A percentile compares a stretch with the other conserved stretches of the same genome.
Conservation (phyloP, 1,284 basidiomycete genomes). For the Ganoderma sinense region DNA sequence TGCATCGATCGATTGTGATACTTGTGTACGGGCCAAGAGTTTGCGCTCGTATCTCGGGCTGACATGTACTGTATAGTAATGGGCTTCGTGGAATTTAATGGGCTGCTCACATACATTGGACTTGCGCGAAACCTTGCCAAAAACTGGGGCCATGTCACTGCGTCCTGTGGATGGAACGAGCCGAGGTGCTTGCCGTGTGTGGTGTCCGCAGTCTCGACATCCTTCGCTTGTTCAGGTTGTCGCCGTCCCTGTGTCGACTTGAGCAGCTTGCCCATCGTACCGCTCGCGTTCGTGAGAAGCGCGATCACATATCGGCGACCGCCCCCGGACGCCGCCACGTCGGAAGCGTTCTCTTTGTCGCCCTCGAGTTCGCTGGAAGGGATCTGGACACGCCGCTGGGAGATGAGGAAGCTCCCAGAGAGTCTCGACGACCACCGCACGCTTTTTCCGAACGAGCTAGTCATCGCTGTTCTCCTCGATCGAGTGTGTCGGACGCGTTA, state of each 20-base stretch:
- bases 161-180: too few relatives aligned
- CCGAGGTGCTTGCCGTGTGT: too few relatives aligned
- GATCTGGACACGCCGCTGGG: slow-evolving; percentile 33
- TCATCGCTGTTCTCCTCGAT: slow-evolving; percentile 23
- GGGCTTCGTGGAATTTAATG: too few relatives aligned
- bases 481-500: slow-evolving; percentile 18
- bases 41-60: too few relatives aligned
- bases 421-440: slow-evolving; percentile 43
- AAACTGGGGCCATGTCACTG: too few relatives aligned
- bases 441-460: slow-evolving; percentile 18
- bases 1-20: too few relatives aligned
- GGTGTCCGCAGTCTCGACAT: neutral
- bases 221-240: neutral
- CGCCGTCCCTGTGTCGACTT: neutral
- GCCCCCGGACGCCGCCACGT: slow-evolving; percentile 2
- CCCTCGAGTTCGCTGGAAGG: slow-evolving; percentile 19
- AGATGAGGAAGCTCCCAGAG: slow-evolving; percentile 40
- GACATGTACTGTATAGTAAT: too few relatives aligned
- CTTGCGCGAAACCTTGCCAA: too few relatives aligned
- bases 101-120: too few relatives aligned
- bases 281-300: slow-evolving; percentile 28
- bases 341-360: slow-evolving; percentile 36
- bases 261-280: slow-evolving; percentile 24
- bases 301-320: slow-evolving; percentile 33
- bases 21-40: too few relatives aligned